A percentile compares a stretch with the other conserved stretches of the same genome.
These are phyloP conservation scores for Lentinula detonsa DNA, from an alignment of 768 basidiomycete species.

Conservation along the genomic window DNA sequence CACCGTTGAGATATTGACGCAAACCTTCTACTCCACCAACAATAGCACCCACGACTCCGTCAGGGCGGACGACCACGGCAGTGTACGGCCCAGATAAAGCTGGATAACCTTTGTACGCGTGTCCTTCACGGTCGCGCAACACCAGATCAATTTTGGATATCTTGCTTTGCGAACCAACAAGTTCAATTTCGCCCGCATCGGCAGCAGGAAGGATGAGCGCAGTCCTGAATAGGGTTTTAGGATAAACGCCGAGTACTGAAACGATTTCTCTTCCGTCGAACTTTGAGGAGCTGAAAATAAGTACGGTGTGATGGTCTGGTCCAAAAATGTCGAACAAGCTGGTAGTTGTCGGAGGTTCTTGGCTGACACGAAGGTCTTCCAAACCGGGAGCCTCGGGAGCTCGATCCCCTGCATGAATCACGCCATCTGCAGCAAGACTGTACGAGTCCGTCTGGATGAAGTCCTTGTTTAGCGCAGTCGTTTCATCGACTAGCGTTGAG, in stretches of 20 bases:
- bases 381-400: conserved; percentile 37
- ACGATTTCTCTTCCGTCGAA: neutral
- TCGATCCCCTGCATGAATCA: conserved; percentile 34
- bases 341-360: neutral
- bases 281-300: conserved; percentile 20
- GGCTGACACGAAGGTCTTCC: conserved; percentile 6
- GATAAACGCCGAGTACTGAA: neutral
- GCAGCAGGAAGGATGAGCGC: conserved; percentile 11
- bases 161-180: neutral
- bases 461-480: conserved; percentile 11
- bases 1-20: neutral
- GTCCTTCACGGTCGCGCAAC: conserved; percentile 18
- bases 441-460: conserved; percentile 15
- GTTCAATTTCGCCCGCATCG: neutral
- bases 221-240: conserved; percentile 11
- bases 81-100: conserved; percentile 54
- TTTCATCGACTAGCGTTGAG: conserved; percentile 37
- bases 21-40: conserved; percentile 14
- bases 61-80: conserved; percentile 17
- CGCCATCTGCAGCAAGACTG: conserved; percentile 15
- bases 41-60: conserved; percentile 17
- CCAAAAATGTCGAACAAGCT: conserved; percentile 23
- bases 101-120: conserved; percentile 19
- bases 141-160: neutral
- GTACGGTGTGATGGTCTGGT: conserved; percentile 24